Base-by-base conservation (phyloP, 495 filamentous ascomycete genomes). In the Parathielavia appendiculata region DNA sequence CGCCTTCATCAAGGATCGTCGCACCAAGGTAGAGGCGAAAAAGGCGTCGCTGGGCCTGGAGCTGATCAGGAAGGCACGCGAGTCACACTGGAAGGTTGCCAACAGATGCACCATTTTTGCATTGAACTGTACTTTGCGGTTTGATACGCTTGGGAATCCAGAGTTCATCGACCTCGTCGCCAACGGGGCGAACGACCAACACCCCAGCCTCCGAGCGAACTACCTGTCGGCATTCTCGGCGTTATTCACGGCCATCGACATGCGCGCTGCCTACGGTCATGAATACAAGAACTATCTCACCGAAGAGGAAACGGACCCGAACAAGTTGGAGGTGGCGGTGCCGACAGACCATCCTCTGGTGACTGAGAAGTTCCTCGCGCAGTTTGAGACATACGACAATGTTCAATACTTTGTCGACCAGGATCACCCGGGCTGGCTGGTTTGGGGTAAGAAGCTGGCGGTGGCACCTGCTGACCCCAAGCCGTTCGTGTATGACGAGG, bases 351-450 rank as follows among this genome's bases (percentile, higher is more conserved):
- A 96, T 65, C 82, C 87, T 20, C 73, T 79, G 14, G 92, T 89
- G 80, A 97, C 93, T 0, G 65, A 86, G 56, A 76, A 86, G 20
- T 95, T 88, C 63, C 75, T 99, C 3, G 74, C 82, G 0, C 81
- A 81, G 64, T 98, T 98, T 72, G 85, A 86, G 13, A 78, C 87
- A 35, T 85, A 86, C 26, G 87, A 92, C 55, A 66, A 68, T 1
- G 83, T 89, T 7, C 82, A 96, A 54, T 95, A 92, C 69, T 96
- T 89, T 62, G 83, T 97, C 55, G 93, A 99, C 66, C 82, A 82
- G 54, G 92, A 96, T 66, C 88, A 95, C 71, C 90, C 92, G 11
- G 93, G 93, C 23, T 99, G 93, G 93, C 81, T 99, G n/a, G 90
- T 93, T 8, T 99, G 93, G 93, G 84, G 83, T 13, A 87, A 95